Percentiles rank a stretch among this genome's conserved stretches.
Evolutionary conservation across 306 rosid species (phyloP).

Genomic region (Quercus agrifolia): DNA sequence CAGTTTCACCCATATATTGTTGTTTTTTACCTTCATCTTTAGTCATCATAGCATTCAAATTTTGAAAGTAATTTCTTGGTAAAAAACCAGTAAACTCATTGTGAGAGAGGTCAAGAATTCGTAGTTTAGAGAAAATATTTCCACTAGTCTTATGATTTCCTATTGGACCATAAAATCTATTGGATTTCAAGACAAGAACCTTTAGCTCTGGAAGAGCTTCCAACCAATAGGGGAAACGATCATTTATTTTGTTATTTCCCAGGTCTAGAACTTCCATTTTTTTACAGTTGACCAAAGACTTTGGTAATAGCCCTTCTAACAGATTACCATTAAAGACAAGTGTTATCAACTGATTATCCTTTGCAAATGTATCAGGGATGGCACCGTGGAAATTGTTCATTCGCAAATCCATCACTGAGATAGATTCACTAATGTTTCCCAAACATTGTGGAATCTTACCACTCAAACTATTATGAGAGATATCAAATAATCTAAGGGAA

Average conservation of each 20-base stretch:
- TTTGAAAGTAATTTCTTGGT: too few species aligned
- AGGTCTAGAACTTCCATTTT: too few species aligned
- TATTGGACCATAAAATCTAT: constrained; percentile 14
- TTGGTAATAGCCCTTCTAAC: constrained; percentile 16
- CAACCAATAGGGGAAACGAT: too few species aligned
- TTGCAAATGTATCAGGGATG: neutral
- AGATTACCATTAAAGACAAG: constrained; percentile 26
- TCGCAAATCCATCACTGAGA: constrained; percentile 7
- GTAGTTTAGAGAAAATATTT: constrained; percentile 12
- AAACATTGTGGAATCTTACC: constrained; percentile 30
- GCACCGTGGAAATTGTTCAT: constrained; percentile 24
- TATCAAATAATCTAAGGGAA: neutral
- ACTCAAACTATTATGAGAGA: constrained; percentile 7
- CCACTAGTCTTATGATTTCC: constrained; percentile 16
- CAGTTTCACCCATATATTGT: too few species aligned
- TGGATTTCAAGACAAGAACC: too few species aligned
- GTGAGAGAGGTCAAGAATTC: neutral
- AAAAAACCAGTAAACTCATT: neutral
- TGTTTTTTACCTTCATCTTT: too few species aligned
- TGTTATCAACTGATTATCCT: neutral
- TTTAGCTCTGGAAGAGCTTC: too few species aligned
- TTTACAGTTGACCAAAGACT: too few species aligned
- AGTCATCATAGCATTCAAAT: too few species aligned
- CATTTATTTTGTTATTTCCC: too few species aligned
- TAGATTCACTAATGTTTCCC: neutral